A percentile compares a stretch with the other conserved stretches of the same genome.
Conservation (phyloP, 2,329 filamentous ascomycete genomes). For the Colletotrichum limetticola region DNA sequence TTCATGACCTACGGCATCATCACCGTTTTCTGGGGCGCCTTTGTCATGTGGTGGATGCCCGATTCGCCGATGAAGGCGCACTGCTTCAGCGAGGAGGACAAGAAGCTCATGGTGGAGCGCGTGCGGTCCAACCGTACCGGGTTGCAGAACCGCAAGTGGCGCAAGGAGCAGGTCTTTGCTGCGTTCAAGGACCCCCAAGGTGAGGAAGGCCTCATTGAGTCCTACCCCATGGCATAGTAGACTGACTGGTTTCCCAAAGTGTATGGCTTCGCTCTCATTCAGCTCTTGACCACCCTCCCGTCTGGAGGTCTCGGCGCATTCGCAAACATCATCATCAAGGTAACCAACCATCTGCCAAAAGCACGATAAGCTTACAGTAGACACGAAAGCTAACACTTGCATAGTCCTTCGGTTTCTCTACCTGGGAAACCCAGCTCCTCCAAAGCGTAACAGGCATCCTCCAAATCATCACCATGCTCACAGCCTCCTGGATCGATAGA, state of each 20-base stretch:
- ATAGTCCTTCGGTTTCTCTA: constrained; percentile 68
- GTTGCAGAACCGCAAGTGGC: constrained; percentile 47
- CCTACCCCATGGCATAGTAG: no score
- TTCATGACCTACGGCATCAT: constrained; percentile 53
- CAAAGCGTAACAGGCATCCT: constrained; percentile 80
- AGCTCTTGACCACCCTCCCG: constrained; percentile 77
- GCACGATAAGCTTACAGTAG: background rate
- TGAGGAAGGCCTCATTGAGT: background rate
- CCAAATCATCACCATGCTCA: constrained; percentile 76
- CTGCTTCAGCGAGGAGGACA: constrained; percentile 56
- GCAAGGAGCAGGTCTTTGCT: constrained; percentile 50
- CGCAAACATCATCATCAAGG: constrained; percentile 77
- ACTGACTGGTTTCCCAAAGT: constrained; percentile 33
- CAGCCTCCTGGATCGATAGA: constrained; percentile 74
- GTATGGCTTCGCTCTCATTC: constrained; percentile 72
- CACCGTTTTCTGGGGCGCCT: constrained; percentile 47
- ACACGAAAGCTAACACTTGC: background rate
- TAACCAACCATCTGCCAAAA: background rate
- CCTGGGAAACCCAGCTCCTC: constrained; percentile 76
- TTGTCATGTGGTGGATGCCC: constrained; percentile 55
- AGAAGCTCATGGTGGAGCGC: constrained; percentile 48
- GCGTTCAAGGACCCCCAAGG: constrained; percentile 46
- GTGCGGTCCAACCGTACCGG: constrained; percentile 51
- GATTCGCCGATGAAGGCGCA: constrained; percentile 62
- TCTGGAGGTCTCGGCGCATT: constrained; percentile 79